These are phyloP conservation scores for Suillus variegatus DNA, from an alignment of 768 basidiomycete species.

Conservation along the genomic window DNA sequence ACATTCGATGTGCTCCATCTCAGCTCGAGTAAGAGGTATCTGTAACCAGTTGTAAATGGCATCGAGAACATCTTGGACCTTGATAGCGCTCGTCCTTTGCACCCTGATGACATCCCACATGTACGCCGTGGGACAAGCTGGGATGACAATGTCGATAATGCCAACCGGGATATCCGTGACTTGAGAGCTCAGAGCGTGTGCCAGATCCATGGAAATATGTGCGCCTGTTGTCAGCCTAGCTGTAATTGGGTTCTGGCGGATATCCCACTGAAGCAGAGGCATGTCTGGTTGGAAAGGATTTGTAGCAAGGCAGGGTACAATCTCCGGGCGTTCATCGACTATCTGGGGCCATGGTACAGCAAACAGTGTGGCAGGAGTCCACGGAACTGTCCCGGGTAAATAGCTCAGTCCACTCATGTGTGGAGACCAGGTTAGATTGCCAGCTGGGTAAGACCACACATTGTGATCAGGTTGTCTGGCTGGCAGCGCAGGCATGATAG, in stretches of 20 bases:
- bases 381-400: conserved; percentile 12
- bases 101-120: conserved; percentile 34
- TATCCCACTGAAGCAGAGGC: conserved; percentile 38
- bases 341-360: conserved; percentile 22
- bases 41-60: conserved; percentile 53
- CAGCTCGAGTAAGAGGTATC: conserved; percentile 36
- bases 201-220: conserved; percentile 24
- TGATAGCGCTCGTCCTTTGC: conserved; percentile 39
- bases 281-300: conserved; percentile 32
- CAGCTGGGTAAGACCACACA: conserved; percentile 26
- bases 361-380: conserved; percentile 30
- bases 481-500: conserved; percentile 11
- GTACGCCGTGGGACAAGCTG: conserved; percentile 22
- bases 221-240: conserved; percentile 33
- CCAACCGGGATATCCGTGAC: conserved; percentile 23
- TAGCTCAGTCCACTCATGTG: conserved; percentile 18
- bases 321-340: conserved; percentile 21
- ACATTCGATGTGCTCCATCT: conserved; percentile 25
- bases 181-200: conserved; percentile 23
- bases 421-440: conserved; percentile 28
- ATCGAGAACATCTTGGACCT: conserved; percentile 48
- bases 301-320: conserved; percentile 30
- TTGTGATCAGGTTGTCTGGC: conserved; percentile 22
- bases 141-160: conserved; percentile 27
- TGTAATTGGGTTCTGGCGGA: conserved; percentile 33